Base-by-base conservation (phyloP, 164 flowering plant species). In the Stephania yunnanensis region DNA sequence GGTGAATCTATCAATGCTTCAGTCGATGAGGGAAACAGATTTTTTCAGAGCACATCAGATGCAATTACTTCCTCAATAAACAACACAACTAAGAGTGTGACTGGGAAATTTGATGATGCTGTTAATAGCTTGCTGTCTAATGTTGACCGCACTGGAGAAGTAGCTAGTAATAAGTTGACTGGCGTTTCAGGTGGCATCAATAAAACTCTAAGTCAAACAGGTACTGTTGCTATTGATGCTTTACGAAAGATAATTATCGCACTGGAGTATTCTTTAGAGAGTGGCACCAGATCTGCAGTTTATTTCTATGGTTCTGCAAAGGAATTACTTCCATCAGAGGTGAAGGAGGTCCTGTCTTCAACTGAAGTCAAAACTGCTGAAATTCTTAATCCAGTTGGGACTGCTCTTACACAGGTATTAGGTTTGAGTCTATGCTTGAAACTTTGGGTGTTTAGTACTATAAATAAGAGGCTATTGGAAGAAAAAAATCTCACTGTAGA, bases 241-340 rank as follows among this genome's bases (percentile, higher is more conserved):
- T 77, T 95, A 80, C 89, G 97, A 79, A 73, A 61, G 31, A 69
- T 83, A 70, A 80, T 93, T 78, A 78, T 89, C 55, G 69, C 80
- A 29, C 84, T 83, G 63, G 97, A 91, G 84, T 85, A 86, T 75
- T 87, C 85, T 73, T 58, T 91, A 36, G 71, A 83, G 29, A 83
- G 83, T 70, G 95, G 90, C 45, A 83, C 84, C 48, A 81, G 78
- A 20, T 80, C 76, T 76, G 78, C 87, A 75, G 81, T 81, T 67
- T 85, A 81, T 76, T 88, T 86, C 66, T 93, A 89, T 81, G 87
- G 86, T 15, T 85, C 87, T 67, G 85, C 86, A 46, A 95, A 92
- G 81, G 86, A 83, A 46, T 68, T 81, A 45, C 93, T 93, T 80
- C 97, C 99, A 81, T 78, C 87, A 75, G 97, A 89, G 72, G 52